Evolutionary conservation across 805 yeast species (phyloP), one percentile per base, ranked within the genome.

Genomic region (Ogataea wickerhamii): DNA sequence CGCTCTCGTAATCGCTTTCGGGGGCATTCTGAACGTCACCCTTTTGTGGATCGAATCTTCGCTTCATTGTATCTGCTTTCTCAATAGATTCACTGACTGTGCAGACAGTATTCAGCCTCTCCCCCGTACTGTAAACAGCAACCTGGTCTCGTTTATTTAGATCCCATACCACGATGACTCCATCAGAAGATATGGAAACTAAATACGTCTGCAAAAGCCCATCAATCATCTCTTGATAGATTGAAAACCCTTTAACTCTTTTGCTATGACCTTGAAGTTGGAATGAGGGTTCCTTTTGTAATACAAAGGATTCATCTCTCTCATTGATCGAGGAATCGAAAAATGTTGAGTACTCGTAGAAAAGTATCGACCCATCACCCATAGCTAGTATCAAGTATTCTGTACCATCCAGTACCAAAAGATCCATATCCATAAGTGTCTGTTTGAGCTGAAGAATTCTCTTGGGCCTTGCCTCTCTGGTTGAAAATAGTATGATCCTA

Each of bases 91-190:
- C 98, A 27, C 82, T 78, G 36, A 85, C 77, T 2, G 84, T 73
- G 11, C 82, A 74, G 17, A 88, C 80, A 64, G 96, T 91, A 60
- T 87, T 91, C 45, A 93, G 72, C 54, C 98, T 73, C 63, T 93
- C 98, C 10, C 94, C 95, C 16, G 91, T 75, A 47, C 82, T 87
- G 58, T 88, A 91, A 3, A 87, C 93, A 0, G 96, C 97, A 18
- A 88, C 74, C 60, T 88, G 95, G 52, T 86, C 94, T 51, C 73
- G 71, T 2, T 66, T 53, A 1, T 64, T 57, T 56, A 82, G 64
- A 56, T 89, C 83, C 96, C 97, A 91, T 3, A 91, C 84, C 6
- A 93, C 95, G 36, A 91, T 82, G 53, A 77, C 84, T 18, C 98
- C 98, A 61, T 91, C 98, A 0, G 97, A 86, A 0, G 96, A 86